Conservation (phyloP, 2,329 filamentous ascomycete genomes). For the Xylariaceae sp. region DNA sequence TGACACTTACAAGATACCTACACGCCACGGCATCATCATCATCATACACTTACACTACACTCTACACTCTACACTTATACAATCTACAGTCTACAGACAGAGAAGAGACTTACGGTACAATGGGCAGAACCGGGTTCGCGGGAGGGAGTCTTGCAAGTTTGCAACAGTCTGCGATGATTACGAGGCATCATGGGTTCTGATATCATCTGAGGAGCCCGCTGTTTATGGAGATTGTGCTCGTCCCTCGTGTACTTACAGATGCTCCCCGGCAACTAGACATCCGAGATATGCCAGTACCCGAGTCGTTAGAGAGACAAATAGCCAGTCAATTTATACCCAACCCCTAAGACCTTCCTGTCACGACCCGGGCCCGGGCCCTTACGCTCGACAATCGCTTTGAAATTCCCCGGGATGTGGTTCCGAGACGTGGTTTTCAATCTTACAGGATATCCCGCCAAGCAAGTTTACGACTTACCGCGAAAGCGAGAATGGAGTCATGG, state of each 20-base stretch:
- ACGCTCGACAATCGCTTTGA: neutral
- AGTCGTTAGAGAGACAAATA: conserved; percentile 4
- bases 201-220: neutral
- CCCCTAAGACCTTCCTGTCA: conserved; percentile 7
- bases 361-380: conserved; percentile 8
- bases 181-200: neutral
- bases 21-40: too few relatives aligned
- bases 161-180: conserved; percentile 1
- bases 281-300: conserved; percentile 15
- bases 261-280: conserved; percentile 10
- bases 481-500: too few relatives aligned
- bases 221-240: conserved; percentile 2
- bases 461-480: too few relatives aligned
- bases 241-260: conserved; percentile 9
- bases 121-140: neutral
- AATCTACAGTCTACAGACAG: neutral
- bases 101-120: neutral
- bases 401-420: conserved; percentile 1
- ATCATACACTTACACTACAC: conserved; percentile 7
- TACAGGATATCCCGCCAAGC: neutral
- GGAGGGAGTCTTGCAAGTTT: neutral
- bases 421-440: neutral
- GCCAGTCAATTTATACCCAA: conserved; percentile 5
- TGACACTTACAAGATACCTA: too few relatives aligned
- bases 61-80: neutral